These are phyloP conservation scores for Plantago elongata DNA, from an alignment of 257 asterid species.

Conservation along the genomic window DNA sequence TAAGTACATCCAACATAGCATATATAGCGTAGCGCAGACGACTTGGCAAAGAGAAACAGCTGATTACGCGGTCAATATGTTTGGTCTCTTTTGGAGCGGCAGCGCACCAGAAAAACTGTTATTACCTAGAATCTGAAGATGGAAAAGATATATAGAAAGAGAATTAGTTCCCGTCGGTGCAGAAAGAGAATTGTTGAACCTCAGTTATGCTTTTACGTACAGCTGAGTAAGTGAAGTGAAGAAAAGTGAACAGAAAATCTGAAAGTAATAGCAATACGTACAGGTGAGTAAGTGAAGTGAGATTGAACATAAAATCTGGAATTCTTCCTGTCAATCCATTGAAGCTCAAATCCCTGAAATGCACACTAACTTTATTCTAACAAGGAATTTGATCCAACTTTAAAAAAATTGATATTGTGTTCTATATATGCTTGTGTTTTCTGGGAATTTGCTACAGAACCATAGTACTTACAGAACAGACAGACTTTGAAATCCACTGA, in stretches of 20 bases:
- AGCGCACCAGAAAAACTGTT: background rate
- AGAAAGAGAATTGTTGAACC: background rate
- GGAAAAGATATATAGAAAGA: background rate
- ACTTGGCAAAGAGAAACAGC: too few species aligned
- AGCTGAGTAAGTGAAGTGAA: background rate
- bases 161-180: background rate
- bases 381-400: background rate
- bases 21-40: too few species aligned
- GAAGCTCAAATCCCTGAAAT: conserved; percentile 87
- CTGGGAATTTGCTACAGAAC: background rate
- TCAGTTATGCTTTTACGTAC: background rate
- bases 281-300: background rate
- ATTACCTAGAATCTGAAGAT: background rate
- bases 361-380: background rate
- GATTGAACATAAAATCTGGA: background rate
- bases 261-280: background rate
- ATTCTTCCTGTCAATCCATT: conserved; percentile 30
- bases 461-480: conserved; percentile 49
- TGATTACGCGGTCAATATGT: too few species aligned
- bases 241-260: too few species aligned
- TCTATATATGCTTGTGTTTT: background rate
- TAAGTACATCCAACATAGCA: too few species aligned
- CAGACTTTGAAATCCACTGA: conserved; percentile 47
- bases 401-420: background rate
- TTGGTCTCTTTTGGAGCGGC: background rate